A percentile compares a stretch with the other conserved stretches of the same genome.
These are phyloP conservation scores for Agaricus blazei DNA, from an alignment of 768 basidiomycete genomes.

Conservation along the genomic window DNA sequence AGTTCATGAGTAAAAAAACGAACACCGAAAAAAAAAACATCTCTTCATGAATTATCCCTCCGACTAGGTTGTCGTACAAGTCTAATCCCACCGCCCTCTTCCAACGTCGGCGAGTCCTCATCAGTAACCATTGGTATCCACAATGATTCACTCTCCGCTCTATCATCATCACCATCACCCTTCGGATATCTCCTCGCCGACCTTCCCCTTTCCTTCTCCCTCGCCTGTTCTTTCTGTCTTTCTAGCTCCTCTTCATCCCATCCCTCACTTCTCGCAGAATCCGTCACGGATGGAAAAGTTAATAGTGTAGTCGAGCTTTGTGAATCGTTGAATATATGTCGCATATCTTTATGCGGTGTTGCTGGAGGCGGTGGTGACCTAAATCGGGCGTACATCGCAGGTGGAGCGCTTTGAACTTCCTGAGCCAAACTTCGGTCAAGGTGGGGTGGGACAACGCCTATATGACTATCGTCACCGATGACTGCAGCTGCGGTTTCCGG, in stretches of 20 bases:
- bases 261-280: constrained; percentile 37
- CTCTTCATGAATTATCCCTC: not conserved
- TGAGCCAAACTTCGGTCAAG: constrained; percentile 22
- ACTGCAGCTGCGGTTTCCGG: not conserved
- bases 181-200: constrained; percentile 43
- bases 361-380: constrained; percentile 9
- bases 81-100: constrained; percentile 29
- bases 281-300: constrained; percentile 50
- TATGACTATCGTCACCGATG: constrained; percentile 19
- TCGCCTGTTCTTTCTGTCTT: constrained; percentile 38
- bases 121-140: constrained; percentile 31
- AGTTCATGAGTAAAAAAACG: not conserved
- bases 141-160: constrained; percentile 56
- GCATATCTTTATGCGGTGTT: constrained; percentile 26
- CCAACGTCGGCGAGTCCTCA: constrained; percentile 15
- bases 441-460: constrained; percentile 25
- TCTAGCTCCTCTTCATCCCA: constrained; percentile 30
- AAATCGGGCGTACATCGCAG: constrained; percentile 32
- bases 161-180: constrained; percentile 47
- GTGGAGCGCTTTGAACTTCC: constrained; percentile 41
- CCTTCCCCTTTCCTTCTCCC: constrained; percentile 25
- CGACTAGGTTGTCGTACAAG: constrained; percentile 26
- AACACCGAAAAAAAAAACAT: not conserved
- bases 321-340: constrained; percentile 30
- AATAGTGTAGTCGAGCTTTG: constrained; percentile 30